Evolutionary conservation across 2,329 filamentous ascomycete genomes (phyloP).

Genomic region (Phoma sp.): DNA sequence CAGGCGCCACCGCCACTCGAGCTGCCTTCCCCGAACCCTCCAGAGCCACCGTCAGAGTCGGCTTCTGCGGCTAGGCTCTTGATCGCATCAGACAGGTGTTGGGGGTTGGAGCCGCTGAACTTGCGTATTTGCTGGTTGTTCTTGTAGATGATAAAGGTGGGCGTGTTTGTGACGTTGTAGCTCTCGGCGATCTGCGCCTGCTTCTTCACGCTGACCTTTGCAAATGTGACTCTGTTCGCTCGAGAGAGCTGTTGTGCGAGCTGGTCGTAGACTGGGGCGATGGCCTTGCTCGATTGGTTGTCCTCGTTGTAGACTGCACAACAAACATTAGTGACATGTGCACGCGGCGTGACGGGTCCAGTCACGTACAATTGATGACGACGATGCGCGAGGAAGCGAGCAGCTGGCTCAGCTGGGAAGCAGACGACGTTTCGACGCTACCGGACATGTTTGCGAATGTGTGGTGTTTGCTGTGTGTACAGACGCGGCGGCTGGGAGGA

Average conservation of each 20-base stretch:
- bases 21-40: constrained; percentile 51
- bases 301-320: constrained; percentile 81
- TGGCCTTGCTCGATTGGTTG: constrained; percentile 83
- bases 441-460: constrained; percentile 50
- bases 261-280: constrained; percentile 82
- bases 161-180: constrained; percentile 79
- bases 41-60: constrained; percentile 52
- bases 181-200: constrained; percentile 75
- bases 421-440: constrained; percentile 52
- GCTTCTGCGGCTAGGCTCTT: constrained; percentile 73
- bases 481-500: constrained; percentile 11
- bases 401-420: constrained; percentile 58
- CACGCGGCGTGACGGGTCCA: constrained; percentile 18
- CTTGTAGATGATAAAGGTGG: constrained; percentile 86
- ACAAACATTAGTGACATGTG: constrained; percentile 30
- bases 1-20: constrained; percentile 62
- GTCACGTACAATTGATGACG: constrained; percentile 81
- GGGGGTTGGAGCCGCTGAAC: constrained; percentile 75
- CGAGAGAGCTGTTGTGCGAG: constrained; percentile 74
- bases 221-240: constrained; percentile 77
- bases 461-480: constrained; percentile 9
- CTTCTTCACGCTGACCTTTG: constrained; percentile 83
- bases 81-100: constrained; percentile 73
- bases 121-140: constrained; percentile 71
- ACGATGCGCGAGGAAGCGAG: constrained; percentile 78